phyloP scores from a whole-genome alignment of 2,329 filamentous ascomycete genomes.

The Stachybotrys chlorohalonatus region DNA sequence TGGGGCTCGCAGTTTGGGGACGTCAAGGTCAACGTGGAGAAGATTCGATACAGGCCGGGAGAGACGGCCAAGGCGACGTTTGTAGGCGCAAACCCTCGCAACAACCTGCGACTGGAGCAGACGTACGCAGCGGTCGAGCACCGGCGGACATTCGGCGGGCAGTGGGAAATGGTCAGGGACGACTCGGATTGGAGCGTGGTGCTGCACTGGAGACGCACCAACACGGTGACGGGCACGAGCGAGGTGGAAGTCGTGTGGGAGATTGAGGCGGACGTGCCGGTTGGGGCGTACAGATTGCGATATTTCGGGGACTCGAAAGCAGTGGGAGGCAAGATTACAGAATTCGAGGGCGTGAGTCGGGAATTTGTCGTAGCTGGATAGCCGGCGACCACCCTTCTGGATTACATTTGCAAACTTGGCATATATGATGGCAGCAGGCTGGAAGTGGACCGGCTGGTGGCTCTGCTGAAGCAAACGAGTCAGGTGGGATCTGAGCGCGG shows the following conservation, averaged over 20 bases:
- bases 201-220: conserved; percentile 70
- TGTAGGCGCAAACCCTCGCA: conserved; percentile 79
- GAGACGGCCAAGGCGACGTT: conserved; percentile 58
- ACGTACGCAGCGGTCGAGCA: conserved; percentile 71
- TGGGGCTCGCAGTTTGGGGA: conserved; percentile 62
- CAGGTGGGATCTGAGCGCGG: no score
- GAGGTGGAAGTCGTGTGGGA: conserved; percentile 72
- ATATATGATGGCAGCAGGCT: no score
- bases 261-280: conserved; percentile 49
- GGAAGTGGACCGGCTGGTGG: no score
- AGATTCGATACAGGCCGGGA: conserved; percentile 43
- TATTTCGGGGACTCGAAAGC: conserved; percentile 78
- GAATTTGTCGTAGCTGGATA: conserved; percentile 26
- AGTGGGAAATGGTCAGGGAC: conserved; percentile 60
- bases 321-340: conserved; percentile 49
- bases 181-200: conserved; percentile 78
- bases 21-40: conserved; percentile 42
- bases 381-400: no score
- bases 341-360: conserved; percentile 60
- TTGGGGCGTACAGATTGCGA: conserved; percentile 62
- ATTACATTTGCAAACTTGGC: no score
- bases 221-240: conserved; percentile 61
- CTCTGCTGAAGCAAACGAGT: no score
- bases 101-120: conserved; percentile 68
- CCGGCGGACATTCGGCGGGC: conserved; percentile 8